Base-by-base conservation (phyloP, 208 protist genomes). In the Endotrypanum monterogeii region DNA sequence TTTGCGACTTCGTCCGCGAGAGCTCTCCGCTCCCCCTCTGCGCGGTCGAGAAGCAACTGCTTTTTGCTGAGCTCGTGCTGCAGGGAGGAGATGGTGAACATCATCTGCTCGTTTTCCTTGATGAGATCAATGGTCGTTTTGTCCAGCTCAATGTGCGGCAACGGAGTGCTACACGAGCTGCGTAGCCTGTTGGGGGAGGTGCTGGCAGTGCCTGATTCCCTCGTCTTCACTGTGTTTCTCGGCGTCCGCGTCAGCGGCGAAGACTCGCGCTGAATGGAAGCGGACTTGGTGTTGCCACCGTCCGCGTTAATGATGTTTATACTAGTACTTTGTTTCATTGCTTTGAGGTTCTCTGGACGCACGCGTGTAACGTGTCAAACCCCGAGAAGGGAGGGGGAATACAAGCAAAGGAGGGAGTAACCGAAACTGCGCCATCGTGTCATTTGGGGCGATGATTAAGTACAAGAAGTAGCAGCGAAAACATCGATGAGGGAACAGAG, bases 61-160 rank as follows among this genome's bases (percentile, higher is more conserved):
- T 80, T 58, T 58, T 74, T 65, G 32, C 77, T 63, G 28, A 82
- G 58, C 37, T 89, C 81, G 50, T 76, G 67, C 32, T 82, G 77
- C n/a, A 94, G 77, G 16, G 61, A 65, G 16, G 73, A 79, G 35
- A 91, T 88, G 20, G 69, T 75, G 58, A 72, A 74, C 23, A 94
- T 51, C 87, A 94, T 91, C 48, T 78, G 67, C 57, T 88, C 87
- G 67, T 91, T 92, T 67, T 92, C 89, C 37, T 80, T 67, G 39
- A 90, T 79, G 52, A 94, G 78, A 7, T 63, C 80, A 28, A 75
- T 46, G 14, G 80, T 87, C 50, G 78, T 51, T 14, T 62, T 62
- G 67, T 82, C 80, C 16, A 91, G 78, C 18, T 83, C 73, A 41
- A 82, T 62, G 56, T 18, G 32, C 1, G 82, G 83, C 16, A 86